phyloP scores from a whole-genome alignment of 352 stramenopile species.

The Lagenidium giganteum region DNA sequence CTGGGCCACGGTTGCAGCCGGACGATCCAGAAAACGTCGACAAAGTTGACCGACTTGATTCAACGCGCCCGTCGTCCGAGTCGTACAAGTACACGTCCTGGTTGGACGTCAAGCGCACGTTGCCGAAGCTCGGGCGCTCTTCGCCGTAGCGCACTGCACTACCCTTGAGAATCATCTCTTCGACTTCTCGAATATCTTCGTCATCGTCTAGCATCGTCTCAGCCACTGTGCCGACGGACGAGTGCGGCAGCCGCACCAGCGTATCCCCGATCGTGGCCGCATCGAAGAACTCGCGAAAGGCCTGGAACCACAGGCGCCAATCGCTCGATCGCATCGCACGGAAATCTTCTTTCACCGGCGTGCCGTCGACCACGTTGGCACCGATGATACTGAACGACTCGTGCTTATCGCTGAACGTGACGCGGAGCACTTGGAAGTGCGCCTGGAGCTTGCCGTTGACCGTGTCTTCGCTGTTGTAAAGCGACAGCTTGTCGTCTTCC shows the following conservation, averaged over 20 bases:
- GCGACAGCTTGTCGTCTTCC: conserved; percentile 40
- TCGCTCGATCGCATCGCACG: conserved; percentile 26
- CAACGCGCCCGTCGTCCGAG: neutral
- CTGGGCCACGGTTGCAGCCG: too few species aligned
- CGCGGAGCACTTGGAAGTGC: conserved; percentile 41
- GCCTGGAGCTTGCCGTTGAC: conserved; percentile 42
- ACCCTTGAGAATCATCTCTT: conserved; percentile 1
- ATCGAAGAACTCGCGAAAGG: conserved; percentile 39
- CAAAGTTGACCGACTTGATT: conserved; percentile 4
- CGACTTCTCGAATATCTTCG: conserved; percentile 2
- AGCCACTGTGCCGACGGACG: conserved; percentile 16
- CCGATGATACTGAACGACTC: conserved; percentile 52
- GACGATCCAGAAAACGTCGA: conserved; percentile 4
- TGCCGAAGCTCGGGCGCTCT: neutral
- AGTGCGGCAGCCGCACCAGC: conserved; percentile 30
- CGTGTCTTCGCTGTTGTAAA: conserved; percentile 52
- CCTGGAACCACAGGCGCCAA: conserved; percentile 44
- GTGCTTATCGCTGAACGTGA: conserved; percentile 37
- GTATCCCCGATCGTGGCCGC: conserved; percentile 28
- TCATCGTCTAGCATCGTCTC: conserved; percentile 8
- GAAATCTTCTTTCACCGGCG: conserved; percentile 42
- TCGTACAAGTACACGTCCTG: neutral
- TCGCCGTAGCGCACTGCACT: conserved; percentile 2
- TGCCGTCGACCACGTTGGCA: conserved; percentile 29
- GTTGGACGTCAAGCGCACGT: conserved; percentile 10